Conservation (phyloP, 768 basidiomycete species). For the Mycena leptocephala region DNA sequence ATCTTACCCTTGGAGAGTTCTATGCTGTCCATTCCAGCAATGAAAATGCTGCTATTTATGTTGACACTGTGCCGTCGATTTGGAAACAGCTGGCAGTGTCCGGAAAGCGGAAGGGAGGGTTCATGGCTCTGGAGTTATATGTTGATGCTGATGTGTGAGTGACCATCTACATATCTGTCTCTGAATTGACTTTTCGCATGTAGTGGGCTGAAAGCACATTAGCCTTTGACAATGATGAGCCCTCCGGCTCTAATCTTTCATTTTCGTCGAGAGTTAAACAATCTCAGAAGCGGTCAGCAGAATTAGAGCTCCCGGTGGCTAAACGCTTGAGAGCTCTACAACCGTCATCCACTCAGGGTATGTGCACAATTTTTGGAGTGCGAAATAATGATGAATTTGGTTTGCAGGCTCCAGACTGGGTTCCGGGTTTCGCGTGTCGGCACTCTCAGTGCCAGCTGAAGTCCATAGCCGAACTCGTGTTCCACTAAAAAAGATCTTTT, state of each 20-base stretch:
- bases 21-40: background rate
- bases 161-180: background rate
- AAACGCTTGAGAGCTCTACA: background rate
- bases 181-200: background rate
- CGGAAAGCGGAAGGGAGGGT: background rate
- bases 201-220: background rate
- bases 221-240: background rate
- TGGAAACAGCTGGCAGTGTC: background rate
- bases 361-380: background rate
- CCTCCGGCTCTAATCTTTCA: background rate
- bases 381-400: background rate
- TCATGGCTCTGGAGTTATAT: background rate
- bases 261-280: background rate
- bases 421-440: background rate
- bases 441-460: background rate
- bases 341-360: background rate
- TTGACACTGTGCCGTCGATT: background rate
- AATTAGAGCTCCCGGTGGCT: background rate
- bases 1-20: background rate
- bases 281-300: background rate
- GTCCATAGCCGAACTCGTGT: conserved; percentile 1
- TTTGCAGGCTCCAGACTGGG: background rate
- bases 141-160: background rate
- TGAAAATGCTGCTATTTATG: background rate
- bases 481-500: background rate